These are phyloP conservation scores for Psilocybe tampanensis DNA, from an alignment of 768 basidiomycete genomes.

Conservation along the genomic window DNA sequence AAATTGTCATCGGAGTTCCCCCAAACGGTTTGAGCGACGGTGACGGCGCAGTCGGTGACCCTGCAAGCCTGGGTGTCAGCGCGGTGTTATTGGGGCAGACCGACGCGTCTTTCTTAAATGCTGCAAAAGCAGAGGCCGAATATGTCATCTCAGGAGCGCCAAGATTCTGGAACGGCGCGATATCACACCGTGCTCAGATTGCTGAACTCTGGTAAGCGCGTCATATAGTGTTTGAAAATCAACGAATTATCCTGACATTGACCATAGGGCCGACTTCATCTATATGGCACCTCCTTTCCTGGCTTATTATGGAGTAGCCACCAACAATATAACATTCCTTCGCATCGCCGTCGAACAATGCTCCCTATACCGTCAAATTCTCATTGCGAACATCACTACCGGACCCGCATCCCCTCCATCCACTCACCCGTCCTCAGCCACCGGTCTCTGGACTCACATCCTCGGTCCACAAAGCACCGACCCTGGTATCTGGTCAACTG, in stretches of 20 bases:
- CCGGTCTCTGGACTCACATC: conserved; percentile 44
- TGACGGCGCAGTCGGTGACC: conserved; percentile 47
- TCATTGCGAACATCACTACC: conserved; percentile 30
- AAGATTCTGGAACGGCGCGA: conserved; percentile 44
- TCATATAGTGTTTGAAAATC: neutral
- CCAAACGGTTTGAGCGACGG: conserved; percentile 37
- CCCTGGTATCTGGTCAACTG: conserved; percentile 49
- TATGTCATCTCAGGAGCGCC: conserved; percentile 39
- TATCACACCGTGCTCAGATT: conserved; percentile 41
- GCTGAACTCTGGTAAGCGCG: conserved; percentile 44
- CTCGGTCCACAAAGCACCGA: conserved; percentile 40
- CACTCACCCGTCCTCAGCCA: conserved; percentile 6
- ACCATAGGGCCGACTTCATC: conserved; percentile 48
- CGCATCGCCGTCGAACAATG: conserved; percentile 40
- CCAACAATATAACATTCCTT: conserved; percentile 35
- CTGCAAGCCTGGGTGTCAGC: conserved; percentile 49
- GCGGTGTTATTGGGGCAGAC: conserved; percentile 45
- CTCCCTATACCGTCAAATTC: conserved; percentile 37
- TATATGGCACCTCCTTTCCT: conserved; percentile 57
- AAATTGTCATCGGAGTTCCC: conserved; percentile 37
- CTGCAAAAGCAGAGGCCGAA: conserved; percentile 33
- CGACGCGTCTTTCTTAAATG: conserved; percentile 30
- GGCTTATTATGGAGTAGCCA: conserved; percentile 47
- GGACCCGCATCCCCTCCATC: conserved; percentile 1
- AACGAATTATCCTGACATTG: neutral